Evolutionary conservation across 2,329 filamentous ascomycete species (phyloP), one percentile per base, ranked within the genome.

Genomic region (Colletotrichum eleusines): DNA sequence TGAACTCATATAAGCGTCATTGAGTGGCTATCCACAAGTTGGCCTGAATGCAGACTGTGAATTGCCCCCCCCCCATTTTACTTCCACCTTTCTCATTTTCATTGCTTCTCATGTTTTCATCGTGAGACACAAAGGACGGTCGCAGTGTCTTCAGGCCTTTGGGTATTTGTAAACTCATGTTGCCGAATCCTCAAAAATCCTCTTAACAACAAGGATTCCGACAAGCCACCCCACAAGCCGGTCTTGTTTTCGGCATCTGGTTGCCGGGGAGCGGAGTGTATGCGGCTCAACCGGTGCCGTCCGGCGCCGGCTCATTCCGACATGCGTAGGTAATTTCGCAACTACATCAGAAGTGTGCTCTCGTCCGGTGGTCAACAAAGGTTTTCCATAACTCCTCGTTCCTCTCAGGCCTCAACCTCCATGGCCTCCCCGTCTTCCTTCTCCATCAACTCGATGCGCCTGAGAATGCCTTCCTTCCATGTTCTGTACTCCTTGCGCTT

Each of bases 391-490:
- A 9, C 2, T 50, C n/a, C 16, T 28, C 9, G 14, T 1, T 2
- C 46, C 12, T 6, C 2, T 51, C 58, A 71, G 7, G 5, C 38
- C 73, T 82, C 81, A 63, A 82, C 72, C 62, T 82, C 79, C 80
- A 82, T 81, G 18, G 76, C 75, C 44, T 74, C 74, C 26, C 73
- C 69, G 12, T 71, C 73, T 50, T 75, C 76, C 63, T 78, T 76
- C 74, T 88, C 83, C 54, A 87, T 78, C 69, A 84, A 78, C 31
- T 83, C 80, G 69, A 93, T 88, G 74, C 85, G 85, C 69, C 80
- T 81, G 76, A 92, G 75, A 33, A 94, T 86, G 1, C 78, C 81
- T 5, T 84, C 83, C 78, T 91, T 91, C 93, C 93, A 96, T 23
- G 78, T 78, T 54, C 78, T 82, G 77, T 90, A 94, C 14, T 91